A percentile compares a stretch with the other conserved stretches of the same genome.
Conservation (phyloP, 1,284 basidiomycete genomes). For the Inonotus hispidus region DNA sequence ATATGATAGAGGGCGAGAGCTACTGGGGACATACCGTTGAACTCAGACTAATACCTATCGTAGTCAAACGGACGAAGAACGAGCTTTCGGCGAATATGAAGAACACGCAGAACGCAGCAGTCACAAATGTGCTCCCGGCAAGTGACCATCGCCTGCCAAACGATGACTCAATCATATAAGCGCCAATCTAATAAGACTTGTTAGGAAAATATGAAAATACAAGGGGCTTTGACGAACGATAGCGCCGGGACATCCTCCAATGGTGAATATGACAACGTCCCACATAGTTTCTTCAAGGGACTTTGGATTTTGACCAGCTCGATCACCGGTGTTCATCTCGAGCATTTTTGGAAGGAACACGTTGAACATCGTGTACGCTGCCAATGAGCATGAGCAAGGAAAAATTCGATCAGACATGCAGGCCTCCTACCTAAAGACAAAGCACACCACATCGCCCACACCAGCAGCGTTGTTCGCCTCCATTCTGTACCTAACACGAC, state of each 20-base stretch:
- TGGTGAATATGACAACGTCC: constrained; percentile 78
- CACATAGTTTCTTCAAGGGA: constrained; percentile 64
- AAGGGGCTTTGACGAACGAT: constrained; percentile 46
- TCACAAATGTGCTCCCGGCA: constrained; percentile 77
- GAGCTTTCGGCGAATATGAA: constrained; percentile 64
- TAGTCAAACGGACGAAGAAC: constrained; percentile 67
- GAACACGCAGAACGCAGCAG: constrained; percentile 69
- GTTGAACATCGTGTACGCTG: constrained; percentile 95
- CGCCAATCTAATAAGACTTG: constrained; percentile 60
- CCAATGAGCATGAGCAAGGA: not conserved
- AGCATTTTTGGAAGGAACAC: constrained; percentile 91
- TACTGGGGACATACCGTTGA: constrained; percentile 54
- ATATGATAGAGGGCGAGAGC: not conserved
- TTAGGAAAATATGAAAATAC: constrained; percentile 8
- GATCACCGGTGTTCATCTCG: constrained; percentile 45
- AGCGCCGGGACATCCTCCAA: constrained; percentile 85
- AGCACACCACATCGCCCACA: constrained; percentile 80
- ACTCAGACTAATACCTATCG: constrained; percentile 76
- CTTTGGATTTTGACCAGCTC: constrained; percentile 34
- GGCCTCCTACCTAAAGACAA: constrained; percentile 68
- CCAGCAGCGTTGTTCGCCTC: constrained; percentile 75
- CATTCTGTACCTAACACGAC: constrained; percentile 81
- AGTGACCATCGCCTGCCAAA: constrained; percentile 79
- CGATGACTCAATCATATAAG: constrained; percentile 78
- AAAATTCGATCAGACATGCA: not conserved